phyloP scores from a whole-genome alignment of 305 asterid genomes.

The Solanum hybrid region DNA sequence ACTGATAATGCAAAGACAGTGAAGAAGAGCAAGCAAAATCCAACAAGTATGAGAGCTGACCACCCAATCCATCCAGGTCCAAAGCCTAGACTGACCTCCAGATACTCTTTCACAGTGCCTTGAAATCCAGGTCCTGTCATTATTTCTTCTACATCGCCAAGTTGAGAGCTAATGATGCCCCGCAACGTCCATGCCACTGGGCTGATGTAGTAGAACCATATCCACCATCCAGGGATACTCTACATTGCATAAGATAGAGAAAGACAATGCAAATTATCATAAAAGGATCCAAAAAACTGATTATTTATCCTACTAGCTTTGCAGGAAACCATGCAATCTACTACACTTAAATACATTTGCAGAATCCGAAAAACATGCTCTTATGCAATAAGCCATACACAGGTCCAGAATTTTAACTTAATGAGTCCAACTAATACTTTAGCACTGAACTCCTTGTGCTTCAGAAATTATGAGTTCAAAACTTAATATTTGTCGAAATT shows the following conservation, averaged over 20 bases:
- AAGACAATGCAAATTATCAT: not conserved
- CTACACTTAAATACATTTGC: not conserved
- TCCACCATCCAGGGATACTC: slow-evolving; percentile 85
- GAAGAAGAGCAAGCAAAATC: slow-evolving; percentile 46
- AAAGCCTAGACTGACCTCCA: slow-evolving; percentile 40
- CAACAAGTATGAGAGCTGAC: slow-evolving; percentile 37
- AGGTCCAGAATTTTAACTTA: not conserved
- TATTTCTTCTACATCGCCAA: slow-evolving; percentile 59
- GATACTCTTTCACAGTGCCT: slow-evolving; percentile 65
- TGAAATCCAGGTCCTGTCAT: slow-evolving; percentile 46
- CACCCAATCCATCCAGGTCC: slow-evolving; percentile 47
- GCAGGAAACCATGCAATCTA: not conserved
- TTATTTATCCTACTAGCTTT: not conserved
- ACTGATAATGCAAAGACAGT: slow-evolving; percentile 51
- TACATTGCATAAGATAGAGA: slow-evolving; percentile 2
- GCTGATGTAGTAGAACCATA: slow-evolving; percentile 83
- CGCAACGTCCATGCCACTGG: slow-evolving; percentile 76
- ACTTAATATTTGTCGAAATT: not conserved
- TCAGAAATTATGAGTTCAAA: not conserved
- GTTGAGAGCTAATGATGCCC: slow-evolving; percentile 74
- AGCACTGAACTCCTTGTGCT: not conserved
- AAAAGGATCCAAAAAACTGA: not conserved
- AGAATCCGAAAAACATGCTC: not conserved
- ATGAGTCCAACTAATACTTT: not conserved
- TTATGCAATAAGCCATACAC: not conserved